A percentile compares a stretch with the other conserved stretches of the same genome.
Evolutionary conservation across 306 rosid genomes (phyloP).

Genomic region (Ceratonia siliqua): DNA sequence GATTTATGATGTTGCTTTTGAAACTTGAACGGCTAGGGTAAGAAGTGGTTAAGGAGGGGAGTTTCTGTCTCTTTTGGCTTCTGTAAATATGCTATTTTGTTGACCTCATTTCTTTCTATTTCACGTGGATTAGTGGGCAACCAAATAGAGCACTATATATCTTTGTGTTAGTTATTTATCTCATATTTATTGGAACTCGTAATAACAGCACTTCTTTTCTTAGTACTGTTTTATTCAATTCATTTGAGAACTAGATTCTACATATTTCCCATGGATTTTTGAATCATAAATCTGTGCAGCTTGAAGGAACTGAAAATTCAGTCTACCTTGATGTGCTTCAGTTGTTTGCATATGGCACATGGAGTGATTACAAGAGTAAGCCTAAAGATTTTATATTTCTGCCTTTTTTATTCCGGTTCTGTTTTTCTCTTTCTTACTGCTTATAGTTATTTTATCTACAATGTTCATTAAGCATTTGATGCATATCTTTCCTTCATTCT

Average conservation of each 20-base stretch:
- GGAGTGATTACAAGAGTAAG: constrained; percentile 95
- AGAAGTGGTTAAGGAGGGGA: neutral
- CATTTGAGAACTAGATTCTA: neutral
- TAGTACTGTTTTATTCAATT: neutral
- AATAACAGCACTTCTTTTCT: constrained; percentile 1
- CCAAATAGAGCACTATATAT: neutral
- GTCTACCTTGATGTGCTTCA: constrained; percentile 73
- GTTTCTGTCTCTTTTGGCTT: neutral
- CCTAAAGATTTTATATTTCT: neutral
- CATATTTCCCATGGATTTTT: neutral
- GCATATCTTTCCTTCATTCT: neutral
- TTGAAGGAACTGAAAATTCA: constrained; percentile 66
- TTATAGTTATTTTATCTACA: neutral
- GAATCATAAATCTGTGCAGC: constrained; percentile 50
- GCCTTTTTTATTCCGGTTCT: neutral
- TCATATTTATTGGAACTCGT: neutral
- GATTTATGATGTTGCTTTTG: neutral
- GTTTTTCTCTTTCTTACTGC: neutral
- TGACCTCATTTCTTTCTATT: neutral
- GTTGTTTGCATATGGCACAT: constrained; percentile 88
- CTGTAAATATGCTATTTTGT: neutral
- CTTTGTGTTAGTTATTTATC: neutral
- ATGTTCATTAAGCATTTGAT: neutral
- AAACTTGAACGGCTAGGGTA: neutral
- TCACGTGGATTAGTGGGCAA: neutral